Evolutionary conservation across 176 grass and related monocot genomes (phyloP), one percentile per base, ranked within the genome.

Genomic region (Aegilops sharonensis): DNA sequence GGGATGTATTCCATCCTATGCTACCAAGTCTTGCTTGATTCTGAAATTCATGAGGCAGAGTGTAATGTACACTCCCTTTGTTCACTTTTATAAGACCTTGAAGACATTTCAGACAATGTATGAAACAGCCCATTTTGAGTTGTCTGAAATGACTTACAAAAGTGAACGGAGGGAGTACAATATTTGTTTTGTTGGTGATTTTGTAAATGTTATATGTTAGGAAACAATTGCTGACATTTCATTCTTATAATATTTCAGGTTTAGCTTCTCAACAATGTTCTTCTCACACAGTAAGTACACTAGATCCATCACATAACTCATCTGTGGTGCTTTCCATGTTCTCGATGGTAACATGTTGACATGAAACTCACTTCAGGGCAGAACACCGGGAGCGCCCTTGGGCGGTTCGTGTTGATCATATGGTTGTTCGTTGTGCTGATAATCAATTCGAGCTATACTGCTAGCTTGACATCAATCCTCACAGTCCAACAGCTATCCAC

Each of bases 231-330:
- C 27, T 64, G 15, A 65, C 84, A 13, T 12, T 87, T 12, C 25
- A 54, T 91, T 32, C 35, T 83, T 81, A 67, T 59, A 59, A 59
- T 64, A 14, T 62, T 87, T 79, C 88, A 94, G 94, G 94, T 97
- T 97, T 75, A 95, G 85, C 78, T 93, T 97, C 92, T 97, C 95
- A 48, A 97, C 95, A 34, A 91, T 97, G 90, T 97, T 97, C 78
- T 95, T 91, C 24, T 12, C 92, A 47, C 95, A 95, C 50, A 94
- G 95, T 97, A 91, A 85, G 92, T 93, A 71, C 35, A 84, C 35
- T 80, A 81, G 5, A 78, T 81, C 56, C 18, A 74, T 64, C 47
- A 20, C 61, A 45, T 76, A 60, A 89, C 18, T 52, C 61, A 83
- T 85, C 52, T 40, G 13, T 78, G 32, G 65, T 60, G n/a, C 34